Evolutionary conservation across 2,329 filamentous ascomycete species (phyloP), one percentile per base, ranked within the genome.

Genomic region (Sporothrix globosa): DNA sequence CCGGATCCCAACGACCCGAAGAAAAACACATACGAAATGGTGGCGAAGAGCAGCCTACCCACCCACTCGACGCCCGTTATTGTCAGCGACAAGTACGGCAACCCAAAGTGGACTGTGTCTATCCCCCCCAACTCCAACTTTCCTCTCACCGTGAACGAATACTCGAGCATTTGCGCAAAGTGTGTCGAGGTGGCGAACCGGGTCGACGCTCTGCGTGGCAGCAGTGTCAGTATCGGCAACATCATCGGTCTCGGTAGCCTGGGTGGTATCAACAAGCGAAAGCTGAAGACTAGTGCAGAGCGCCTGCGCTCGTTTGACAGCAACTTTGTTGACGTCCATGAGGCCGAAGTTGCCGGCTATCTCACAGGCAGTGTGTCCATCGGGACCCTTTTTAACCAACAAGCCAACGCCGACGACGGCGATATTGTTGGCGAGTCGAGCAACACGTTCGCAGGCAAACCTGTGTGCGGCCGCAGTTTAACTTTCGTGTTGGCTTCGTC

Each of bases 71-170:
- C 90, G 0, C 91, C 92, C 0, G 84, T 96, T 24, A 84, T 92
- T 6, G 83, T 94, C 60, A 87, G 85, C 17, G 91, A 93, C 79
- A 81, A 82, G 34, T 82, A 83, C 58, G 91, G 90, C 3, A 85
- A 84, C 67, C 83, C 88, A 13, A 90, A 87, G 77, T 96, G 93
- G 93, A 96, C 92, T 0, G 86, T 96, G 13, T 93, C 88, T 1
- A 93, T 97, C 50, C 92, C 92, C 0, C 82, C 85, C 7, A 84
- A 84, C 70, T 82, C 85, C 60, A 82, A 83, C 3, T 95, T 95
- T 72, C 92, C 92, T 1, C 79, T 96, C 2, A 79, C 83, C 0
- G 85, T 87, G 24, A 79, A 84, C 11, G 86, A 92, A 73, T 96
- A 96, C 76, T 80, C 83, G 17, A 86, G 90, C 54, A 90, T 96